Evolutionary conservation across 495 filamentous ascomycete genomes (phyloP), one percentile per base, ranked within the genome.

Genomic region (Mytilinidion resinicola): DNA sequence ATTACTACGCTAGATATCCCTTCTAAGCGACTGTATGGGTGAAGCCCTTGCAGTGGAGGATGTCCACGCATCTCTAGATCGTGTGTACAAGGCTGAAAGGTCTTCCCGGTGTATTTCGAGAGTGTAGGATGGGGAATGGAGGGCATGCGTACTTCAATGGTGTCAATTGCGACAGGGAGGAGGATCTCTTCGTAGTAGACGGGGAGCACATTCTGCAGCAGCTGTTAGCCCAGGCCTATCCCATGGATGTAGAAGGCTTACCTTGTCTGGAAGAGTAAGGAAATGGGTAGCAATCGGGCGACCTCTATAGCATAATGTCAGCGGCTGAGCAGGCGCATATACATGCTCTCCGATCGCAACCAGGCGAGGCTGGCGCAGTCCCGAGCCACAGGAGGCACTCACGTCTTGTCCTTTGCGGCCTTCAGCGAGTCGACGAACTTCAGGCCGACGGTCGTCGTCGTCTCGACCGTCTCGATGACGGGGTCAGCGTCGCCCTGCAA

Each of bases 131-230:
- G 21, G 42, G 34, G 37, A 8, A 35, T 19, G 49, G 5, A 39
- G 12, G 41, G 36, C 14, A 44, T 42, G 36, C 73, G 58, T 69
- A 78, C 74, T 67, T 89, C 84, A 46, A 95, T 86, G 1, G 77
- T 82, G 55, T 89, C 82, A 37, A 95, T 73, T 0, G 89, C 86
- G 53, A 95, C 85, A 0, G 89, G 90, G 55, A 88, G 77, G 44
- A 78, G 77, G 53, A 86, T 89, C 48, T 79, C 74, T 52, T 82
- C 74, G 70, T 90, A 92, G 68, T 93, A 95, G 20, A 86, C 81
- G n/a, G 82, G 78, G 56, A 86, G 74, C 38, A 78, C 70, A 55
- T 80, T 78, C 69, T 77, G 55, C 12, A 33, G 21, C 36, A 47
- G 25, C 6, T 30, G 25, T 30, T 30, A 30, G 25, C 25, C 25